A percentile compares a stretch with the other conserved stretches of the same genome.
Evolutionary conservation across 176 grass and related monocot species (phyloP).

Genomic region (Poa annua): DNA sequence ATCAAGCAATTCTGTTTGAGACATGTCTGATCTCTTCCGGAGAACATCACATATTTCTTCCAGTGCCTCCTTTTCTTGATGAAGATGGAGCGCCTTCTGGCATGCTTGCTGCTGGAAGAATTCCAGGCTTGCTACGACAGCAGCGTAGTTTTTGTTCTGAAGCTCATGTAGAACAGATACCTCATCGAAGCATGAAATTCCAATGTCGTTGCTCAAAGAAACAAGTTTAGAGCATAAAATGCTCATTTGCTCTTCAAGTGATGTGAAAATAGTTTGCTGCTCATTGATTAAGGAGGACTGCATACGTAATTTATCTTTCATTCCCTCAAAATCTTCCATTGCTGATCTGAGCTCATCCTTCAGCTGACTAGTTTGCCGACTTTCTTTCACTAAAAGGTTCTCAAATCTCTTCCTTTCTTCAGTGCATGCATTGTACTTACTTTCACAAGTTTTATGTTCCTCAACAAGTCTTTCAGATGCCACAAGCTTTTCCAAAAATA

Average conservation of each 20-base stretch:
- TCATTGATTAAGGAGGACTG: conserved; percentile 60
- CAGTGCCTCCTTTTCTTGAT: conserved; percentile 56
- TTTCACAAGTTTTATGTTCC: conserved; percentile 64
- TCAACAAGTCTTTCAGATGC: conserved; percentile 53
- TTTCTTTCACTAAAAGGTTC: conserved; percentile 70
- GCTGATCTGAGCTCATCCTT: conserved; percentile 55
- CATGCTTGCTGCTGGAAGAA: conserved; percentile 61
- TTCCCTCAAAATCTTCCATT: conserved; percentile 52
- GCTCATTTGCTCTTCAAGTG: conserved; percentile 55
- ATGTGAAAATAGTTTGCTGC: conserved; percentile 45
- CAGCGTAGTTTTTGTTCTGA: conserved; percentile 56
- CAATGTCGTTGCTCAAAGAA: conserved; percentile 55
- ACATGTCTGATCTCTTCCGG: conserved; percentile 46
- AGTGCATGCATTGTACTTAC: conserved; percentile 49
- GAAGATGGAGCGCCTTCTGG: conserved; percentile 61
- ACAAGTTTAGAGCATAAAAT: conserved; percentile 46
- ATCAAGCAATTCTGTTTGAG: conserved; percentile 51
- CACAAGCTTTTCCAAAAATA: conserved; percentile 51
- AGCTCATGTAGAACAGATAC: conserved; percentile 49
- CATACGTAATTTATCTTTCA: conserved; percentile 68
- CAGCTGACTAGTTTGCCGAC: conserved; percentile 53
- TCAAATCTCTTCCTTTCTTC: conserved; percentile 79
- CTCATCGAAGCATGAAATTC: conserved; percentile 48
- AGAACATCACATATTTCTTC: conserved; percentile 60
- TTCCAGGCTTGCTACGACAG: conserved; percentile 57